Conservation (phyloP, 2,329 filamentous ascomycete species). For the Calonectria leucothoes region DNA sequence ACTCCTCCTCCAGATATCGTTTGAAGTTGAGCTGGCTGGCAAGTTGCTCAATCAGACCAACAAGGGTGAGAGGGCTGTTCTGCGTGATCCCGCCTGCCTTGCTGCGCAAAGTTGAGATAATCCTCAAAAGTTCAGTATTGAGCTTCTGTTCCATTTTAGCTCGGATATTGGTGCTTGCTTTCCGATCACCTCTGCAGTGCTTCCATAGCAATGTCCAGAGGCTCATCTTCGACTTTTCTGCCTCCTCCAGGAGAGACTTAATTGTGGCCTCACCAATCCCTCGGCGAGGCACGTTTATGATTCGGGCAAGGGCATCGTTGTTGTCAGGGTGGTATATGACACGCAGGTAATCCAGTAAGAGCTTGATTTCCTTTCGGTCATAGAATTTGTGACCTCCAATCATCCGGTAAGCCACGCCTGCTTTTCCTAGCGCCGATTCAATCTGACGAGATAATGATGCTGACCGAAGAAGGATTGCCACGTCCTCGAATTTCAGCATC, state of each 20-base stretch:
- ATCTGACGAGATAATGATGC: conserved; percentile 86
- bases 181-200: conserved; percentile 63
- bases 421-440: conserved; percentile 82
- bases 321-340: conserved; percentile 87
- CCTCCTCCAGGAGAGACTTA: conserved; percentile 79
- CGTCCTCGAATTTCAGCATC: conserved; percentile 79
- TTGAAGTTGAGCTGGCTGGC: conserved; percentile 78
- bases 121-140: conserved; percentile 60
- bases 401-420: conserved; percentile 91
- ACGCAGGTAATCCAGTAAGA: conserved; percentile 87
- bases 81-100: conserved; percentile 43
- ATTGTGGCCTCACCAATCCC: conserved; percentile 85
- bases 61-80: conserved; percentile 49
- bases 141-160: conserved; percentile 65
- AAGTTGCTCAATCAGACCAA: conserved; percentile 63
- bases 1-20: conserved; percentile 77
- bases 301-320: conserved; percentile 84
- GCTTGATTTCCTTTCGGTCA: conserved; percentile 88
- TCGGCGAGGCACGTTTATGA: conserved; percentile 86
- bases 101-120: conserved; percentile 50
- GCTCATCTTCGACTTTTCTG: conserved; percentile 74
- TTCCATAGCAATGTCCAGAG: conserved; percentile 79
- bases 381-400: conserved; percentile 92
- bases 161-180: conserved; percentile 61
- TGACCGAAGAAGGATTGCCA: conserved; percentile 89